phyloP scores from a whole-genome alignment of 2,329 filamentous ascomycete genomes.

The Sporothrix mexicana region DNA sequence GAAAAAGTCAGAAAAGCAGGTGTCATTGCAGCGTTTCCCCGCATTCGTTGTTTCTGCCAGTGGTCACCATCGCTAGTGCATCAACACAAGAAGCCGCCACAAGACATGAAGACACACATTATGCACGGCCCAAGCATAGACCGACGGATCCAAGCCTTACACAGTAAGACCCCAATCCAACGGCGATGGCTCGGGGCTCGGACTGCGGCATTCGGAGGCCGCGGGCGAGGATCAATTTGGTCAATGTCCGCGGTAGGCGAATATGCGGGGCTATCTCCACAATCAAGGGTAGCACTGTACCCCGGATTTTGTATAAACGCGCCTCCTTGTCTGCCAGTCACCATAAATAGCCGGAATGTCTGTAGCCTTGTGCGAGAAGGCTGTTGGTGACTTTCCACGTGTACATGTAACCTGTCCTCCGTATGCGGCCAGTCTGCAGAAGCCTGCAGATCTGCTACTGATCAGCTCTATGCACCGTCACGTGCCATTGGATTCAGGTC shows the following conservation, averaged over 20 bases:
- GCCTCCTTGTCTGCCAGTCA: not conserved
- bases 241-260: not conserved
- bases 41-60: not conserved
- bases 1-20: not conserved
- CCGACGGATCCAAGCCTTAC: too few relatives aligned
- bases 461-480: not conserved
- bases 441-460: too few relatives aligned
- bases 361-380: not conserved
- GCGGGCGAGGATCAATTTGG: not conserved
- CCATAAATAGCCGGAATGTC: not conserved
- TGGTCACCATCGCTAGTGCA: not conserved
- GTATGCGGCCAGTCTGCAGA: too few relatives aligned
- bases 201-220: constrained; percentile 6
- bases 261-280: not conserved
- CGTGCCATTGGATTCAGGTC: not conserved
- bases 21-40: not conserved
- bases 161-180: not conserved
- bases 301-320: constrained; percentile 1
- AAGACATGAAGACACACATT: too few relatives aligned
- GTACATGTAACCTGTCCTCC: too few relatives aligned
- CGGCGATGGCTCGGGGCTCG: constrained; percentile 20
- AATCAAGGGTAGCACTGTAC: not conserved
- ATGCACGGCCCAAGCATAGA: too few relatives aligned
- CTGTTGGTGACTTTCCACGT: not conserved
- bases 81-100: not conserved